Base-by-base conservation (phyloP, 2,329 filamentous ascomycete species). In the Neoarthrinium moseri region DNA sequence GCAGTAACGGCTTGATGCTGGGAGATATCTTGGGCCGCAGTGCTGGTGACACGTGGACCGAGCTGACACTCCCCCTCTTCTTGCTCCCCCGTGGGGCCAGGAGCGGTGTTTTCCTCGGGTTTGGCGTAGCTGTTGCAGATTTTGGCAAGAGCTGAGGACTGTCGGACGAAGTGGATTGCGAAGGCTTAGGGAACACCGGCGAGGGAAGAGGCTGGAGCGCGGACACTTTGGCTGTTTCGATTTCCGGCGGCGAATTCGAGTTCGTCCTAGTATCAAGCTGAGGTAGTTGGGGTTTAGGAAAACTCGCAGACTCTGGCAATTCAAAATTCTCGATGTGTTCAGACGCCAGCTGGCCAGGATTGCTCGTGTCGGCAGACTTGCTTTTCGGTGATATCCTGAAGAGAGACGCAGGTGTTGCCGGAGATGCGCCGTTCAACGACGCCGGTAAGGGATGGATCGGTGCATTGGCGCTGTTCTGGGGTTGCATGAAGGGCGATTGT, bases 21-120 rank as follows among this genome's bases (percentile, higher is more conserved):
- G 92, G 94, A 21, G 91, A 96, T 51, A 97, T 96, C 63, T 83
- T 88, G 2, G 94, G 94, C 22, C 89, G 76, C 27, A 97, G 68
- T 13, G 92, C 91, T 5, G 94, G 92, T 33, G 91, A 96, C 8
- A 87, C 81, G n/a, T 91, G 83, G 6, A 84, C 80, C 2, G 87
- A 89, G 57, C 78, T 81, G 22, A 83, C 73, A 56, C 87, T 91
- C 17, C 76, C 70, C 48, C 89, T 78, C 67, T 91, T 94, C 59
- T 87, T 86, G 50, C 71, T 73, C 20, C 73, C 72, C 27, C 83
- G 77, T 7, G 80, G 73, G 4, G 78, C 74, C 39, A 80, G 63
- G 45, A 77, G 73, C 1, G 80, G 78, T 6, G 80, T 81, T 56
- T 75, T 83, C 20, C 75, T 72, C 17, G 65, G 57, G 30, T 73